Evolutionary conservation across 371 early-diverging fungal genomes (phyloP).

Genomic region (Apophysomyces sp.): DNA sequence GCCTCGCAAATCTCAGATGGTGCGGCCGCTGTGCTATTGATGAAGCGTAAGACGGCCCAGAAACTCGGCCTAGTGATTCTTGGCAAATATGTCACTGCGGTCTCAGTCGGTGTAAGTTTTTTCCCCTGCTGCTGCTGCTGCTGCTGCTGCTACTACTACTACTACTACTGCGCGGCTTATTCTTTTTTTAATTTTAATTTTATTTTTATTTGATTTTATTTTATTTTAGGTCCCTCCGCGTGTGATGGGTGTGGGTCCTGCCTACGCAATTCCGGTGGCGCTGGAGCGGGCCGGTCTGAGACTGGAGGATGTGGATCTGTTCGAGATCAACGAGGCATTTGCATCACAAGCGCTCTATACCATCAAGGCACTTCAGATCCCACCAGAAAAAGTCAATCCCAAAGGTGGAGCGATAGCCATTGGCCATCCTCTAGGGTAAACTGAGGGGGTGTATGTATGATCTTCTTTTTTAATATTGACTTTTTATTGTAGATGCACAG

Average conservation of each 20-base stretch:
- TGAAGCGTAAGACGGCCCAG: slow-evolving; percentile 90
- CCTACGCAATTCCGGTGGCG: slow-evolving; percentile 93
- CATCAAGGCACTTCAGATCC: slow-evolving; percentile 78
- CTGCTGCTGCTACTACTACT: too few species aligned
- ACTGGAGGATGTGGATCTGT: slow-evolving; percentile 77
- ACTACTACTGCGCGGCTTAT: too few species aligned
- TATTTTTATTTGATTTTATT: too few species aligned
- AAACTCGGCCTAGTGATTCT: slow-evolving; percentile 83
- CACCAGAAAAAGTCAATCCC: slow-evolving; percentile 88
- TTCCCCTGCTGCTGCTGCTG: too few species aligned
- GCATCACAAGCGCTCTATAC: slow-evolving; percentile 96
- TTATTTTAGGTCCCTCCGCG: slow-evolving; percentile 71
- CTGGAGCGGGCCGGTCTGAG: slow-evolving; percentile 80
- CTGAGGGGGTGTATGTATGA: too few species aligned
- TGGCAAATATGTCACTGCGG: slow-evolving; percentile 87
- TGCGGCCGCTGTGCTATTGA: slow-evolving; percentile 95
- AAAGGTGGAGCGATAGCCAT: slow-evolving; percentile 97
- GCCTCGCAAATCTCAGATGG: slow-evolving; percentile 99
- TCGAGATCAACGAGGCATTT: slow-evolving; percentile 95
- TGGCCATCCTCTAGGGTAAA: slow-evolving; percentile 93
- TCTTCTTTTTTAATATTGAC: too few species aligned
- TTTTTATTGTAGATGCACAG: slow-evolving; percentile 21
- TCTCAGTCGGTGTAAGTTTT: slow-evolving; percentile 79
- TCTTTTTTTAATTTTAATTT: too few species aligned
- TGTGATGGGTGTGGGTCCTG: slow-evolving; percentile 97